These are phyloP conservation scores for Beauveria varroae DNA, from an alignment of 2,329 filamentous ascomycete genomes.

Conservation along the genomic window DNA sequence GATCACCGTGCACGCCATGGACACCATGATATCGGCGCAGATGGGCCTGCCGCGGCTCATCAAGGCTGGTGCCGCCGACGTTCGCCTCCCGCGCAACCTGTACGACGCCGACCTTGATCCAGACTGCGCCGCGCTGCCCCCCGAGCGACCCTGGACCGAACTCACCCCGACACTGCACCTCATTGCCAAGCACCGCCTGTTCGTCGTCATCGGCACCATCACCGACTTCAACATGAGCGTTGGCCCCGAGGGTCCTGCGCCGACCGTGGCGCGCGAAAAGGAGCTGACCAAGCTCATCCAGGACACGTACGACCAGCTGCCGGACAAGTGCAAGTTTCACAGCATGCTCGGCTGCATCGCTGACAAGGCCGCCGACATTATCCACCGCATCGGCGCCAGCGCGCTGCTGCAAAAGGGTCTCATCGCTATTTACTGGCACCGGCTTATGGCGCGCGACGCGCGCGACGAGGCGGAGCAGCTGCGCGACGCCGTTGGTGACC, in stretches of 20 bases:
- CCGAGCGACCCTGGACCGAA: constrained; percentile 15
- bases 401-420: constrained; percentile 9
- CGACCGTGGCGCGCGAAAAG: neutral
- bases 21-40: constrained; percentile 38
- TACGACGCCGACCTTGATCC: constrained; percentile 16
- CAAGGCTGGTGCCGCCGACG: constrained; percentile 16
- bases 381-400: constrained; percentile 1
- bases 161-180: constrained; percentile 18
- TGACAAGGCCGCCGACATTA: constrained; percentile 3
- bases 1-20: constrained; percentile 35
- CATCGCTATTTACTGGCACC: constrained; percentile 7
- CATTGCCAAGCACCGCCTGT: constrained; percentile 21
- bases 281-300: neutral
- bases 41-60: constrained; percentile 42
- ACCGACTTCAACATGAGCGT: constrained; percentile 6
- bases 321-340: constrained; percentile 4
- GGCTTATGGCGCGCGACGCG: neutral
- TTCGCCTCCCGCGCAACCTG: constrained; percentile 16
- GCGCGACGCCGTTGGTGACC: neutral
- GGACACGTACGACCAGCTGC: neutral
- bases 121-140: constrained; percentile 11
- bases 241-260: neutral
- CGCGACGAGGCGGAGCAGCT: neutral
- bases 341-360: constrained; percentile 4
- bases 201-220: constrained; percentile 15